Evolutionary conservation across 768 basidiomycete genomes (phyloP), one percentile per base, ranked within the genome.

Genomic region (Suillus ampliporus): DNA sequence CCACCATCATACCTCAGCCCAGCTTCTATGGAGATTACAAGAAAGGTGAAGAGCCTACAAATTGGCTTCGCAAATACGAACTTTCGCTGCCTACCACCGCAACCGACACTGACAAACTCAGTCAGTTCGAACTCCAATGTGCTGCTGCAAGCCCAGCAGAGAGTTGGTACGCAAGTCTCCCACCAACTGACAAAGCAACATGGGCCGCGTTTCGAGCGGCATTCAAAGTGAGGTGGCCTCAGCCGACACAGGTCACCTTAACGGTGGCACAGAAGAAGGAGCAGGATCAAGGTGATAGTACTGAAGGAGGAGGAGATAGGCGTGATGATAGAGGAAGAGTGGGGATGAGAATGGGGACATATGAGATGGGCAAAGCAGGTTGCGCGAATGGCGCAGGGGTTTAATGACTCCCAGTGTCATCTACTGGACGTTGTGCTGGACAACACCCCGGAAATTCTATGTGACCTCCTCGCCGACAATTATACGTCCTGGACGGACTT

Each of bases 241-340:
- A 15, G 10, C 40, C 15, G 6, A 6, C 40, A 17, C 38, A 38
- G 5, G 40, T 40, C 3, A 40, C 40, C 3, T 14, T 38, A 3
- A 38, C 38, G 2, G 38, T 38, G 3, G 14, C 38, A 2, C 44
- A 44, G 44, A 44, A 44, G 43, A 44, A 44, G 3, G 44, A 44
- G 0, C 4, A 10, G n/a, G 1, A 10, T 44, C 10, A 5, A 13
- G 0, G 11, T 21, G 0, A 1, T 44, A 4, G n/a, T 44, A 1
- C 44, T 46, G 1, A 23, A 46, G 44, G 21, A 44, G 0, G n/a
- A 44, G 8, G n/a, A 44, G 4, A n/a, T 43, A 17, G 43, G 43
- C 1, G n/a, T 43, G 3, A 43, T 43, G 43, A 43, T 43, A 3
- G 43, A 43, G 43, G 43, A 43, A 4, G n/a, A 52, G 9, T 4